Evolutionary conservation across 768 basidiomycete genomes (phyloP).

Genomic region (Boletus subparvulus): DNA sequence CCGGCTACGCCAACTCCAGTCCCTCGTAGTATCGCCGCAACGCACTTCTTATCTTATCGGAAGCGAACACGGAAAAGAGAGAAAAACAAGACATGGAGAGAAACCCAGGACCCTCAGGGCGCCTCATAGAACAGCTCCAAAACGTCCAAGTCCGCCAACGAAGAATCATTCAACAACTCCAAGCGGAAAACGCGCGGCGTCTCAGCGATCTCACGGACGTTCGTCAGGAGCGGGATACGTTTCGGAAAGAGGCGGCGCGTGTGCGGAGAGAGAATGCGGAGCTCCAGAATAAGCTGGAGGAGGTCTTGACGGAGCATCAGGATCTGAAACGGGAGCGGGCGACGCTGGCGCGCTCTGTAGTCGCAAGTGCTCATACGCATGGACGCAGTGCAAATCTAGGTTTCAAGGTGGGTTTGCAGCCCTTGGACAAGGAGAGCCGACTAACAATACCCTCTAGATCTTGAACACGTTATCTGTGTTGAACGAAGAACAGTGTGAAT

Average conservation of each 20-base stretch:
- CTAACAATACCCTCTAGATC: constrained; percentile 1
- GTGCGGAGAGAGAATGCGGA: constrained; percentile 23
- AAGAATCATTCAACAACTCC: constrained; percentile 26
- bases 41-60: neutral
- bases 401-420: constrained; percentile 8
- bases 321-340: constrained; percentile 26
- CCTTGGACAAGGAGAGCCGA: neutral
- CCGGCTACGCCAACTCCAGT: neutral
- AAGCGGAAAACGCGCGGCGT: constrained; percentile 24
- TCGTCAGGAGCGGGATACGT: constrained; percentile 29
- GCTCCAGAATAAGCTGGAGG: constrained; percentile 21
- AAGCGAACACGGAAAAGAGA: neutral
- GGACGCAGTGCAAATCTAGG: neutral
- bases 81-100: neutral
- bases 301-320: constrained; percentile 15
- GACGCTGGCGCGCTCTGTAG: constrained; percentile 11
- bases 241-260: constrained; percentile 21
- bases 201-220: constrained; percentile 27
- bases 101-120: constrained; percentile 6
- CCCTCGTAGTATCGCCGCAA: neutral
- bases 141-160: constrained; percentile 24
- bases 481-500: constrained; percentile 3
- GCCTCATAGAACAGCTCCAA: constrained; percentile 29
- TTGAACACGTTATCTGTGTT: constrained; percentile 1
- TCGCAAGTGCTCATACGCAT: neutral